Conservation (phyloP, 208 protist species). For the Acanthamoeba healyi region DNA sequence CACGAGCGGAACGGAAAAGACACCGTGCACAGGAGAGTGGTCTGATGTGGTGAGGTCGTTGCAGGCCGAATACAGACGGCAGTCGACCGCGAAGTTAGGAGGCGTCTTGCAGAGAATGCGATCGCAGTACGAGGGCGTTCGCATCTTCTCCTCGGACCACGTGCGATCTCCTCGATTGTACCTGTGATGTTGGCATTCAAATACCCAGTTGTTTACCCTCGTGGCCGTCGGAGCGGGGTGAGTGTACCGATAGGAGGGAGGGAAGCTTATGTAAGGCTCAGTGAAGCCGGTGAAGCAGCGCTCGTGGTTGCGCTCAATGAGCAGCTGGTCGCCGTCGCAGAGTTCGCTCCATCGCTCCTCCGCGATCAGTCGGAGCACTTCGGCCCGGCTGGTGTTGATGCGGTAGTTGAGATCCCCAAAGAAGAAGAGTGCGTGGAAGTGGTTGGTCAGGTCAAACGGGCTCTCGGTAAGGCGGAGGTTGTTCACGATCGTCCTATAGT, state of each 20-base stretch:
- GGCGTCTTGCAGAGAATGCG: slow-evolving; percentile 28
- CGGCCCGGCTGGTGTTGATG: slow-evolving; percentile 9
- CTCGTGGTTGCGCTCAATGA: not conserved
- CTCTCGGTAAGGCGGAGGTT: slow-evolving; percentile 10
- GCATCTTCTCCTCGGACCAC: slow-evolving; percentile 48
- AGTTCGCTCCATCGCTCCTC: not conserved
- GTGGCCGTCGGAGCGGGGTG: not conserved
- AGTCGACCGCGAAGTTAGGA: not conserved
- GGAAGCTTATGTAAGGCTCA: slow-evolving; percentile 15
- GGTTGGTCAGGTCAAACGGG: slow-evolving; percentile 38
- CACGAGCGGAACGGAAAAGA: slow-evolving; percentile 23
- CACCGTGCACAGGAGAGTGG: slow-evolving; percentile 11
- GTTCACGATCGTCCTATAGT: slow-evolving; percentile 50
- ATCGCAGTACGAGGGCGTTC: slow-evolving; percentile 61
- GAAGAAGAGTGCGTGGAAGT: slow-evolving; percentile 76
- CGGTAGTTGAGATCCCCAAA: slow-evolving; percentile 74
- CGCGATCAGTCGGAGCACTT: slow-evolving; percentile 36
- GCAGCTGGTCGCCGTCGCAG: slow-evolving; percentile 56
- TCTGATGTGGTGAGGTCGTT: slow-evolving; percentile 60
- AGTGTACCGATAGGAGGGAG: slow-evolving; percentile 73
- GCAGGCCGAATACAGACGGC: not conserved
- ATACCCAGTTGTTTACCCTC: too few species aligned
- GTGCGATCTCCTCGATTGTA: slow-evolving; percentile 62
- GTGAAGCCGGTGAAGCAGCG: slow-evolving; percentile 49
- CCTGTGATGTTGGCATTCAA: too few species aligned